A percentile compares a stretch with the other conserved stretches of the same genome.
These are phyloP conservation scores for Naematelia encephala DNA, from an alignment of 768 basidiomycete species.

Conservation along the genomic window DNA sequence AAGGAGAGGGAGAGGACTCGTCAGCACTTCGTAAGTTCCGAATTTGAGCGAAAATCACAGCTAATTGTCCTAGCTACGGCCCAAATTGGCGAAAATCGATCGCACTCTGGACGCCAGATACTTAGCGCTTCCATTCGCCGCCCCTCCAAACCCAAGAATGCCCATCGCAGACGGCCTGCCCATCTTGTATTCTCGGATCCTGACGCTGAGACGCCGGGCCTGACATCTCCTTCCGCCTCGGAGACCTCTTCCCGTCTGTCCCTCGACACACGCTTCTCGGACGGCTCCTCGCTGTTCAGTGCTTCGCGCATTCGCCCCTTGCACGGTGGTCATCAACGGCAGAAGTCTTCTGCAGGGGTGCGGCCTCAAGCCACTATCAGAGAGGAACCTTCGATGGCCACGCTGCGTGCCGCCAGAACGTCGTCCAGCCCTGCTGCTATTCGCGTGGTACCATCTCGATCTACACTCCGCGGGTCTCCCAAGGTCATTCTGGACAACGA, in stretches of 20 bases:
- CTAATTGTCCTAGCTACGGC: slow-evolving; percentile 4
- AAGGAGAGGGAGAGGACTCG: slow-evolving; percentile 28
- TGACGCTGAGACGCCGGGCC: slow-evolving; percentile 28
- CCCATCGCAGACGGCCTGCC: slow-evolving; percentile 24
- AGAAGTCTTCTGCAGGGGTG: slow-evolving; percentile 39
- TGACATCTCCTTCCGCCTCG: slow-evolving; percentile 38
- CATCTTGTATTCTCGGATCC: slow-evolving; percentile 18
- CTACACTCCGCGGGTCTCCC: not conserved
- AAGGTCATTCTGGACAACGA: not conserved
- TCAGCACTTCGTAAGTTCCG: slow-evolving; percentile 23
- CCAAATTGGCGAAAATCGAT: not conserved
- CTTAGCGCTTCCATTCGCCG: slow-evolving; percentile 23
- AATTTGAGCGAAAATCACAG: not conserved
- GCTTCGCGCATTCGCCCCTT: slow-evolving; percentile 13
- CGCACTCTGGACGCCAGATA: slow-evolving; percentile 18
- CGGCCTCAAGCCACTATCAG: slow-evolving; percentile 33
- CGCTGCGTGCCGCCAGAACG: slow-evolving; percentile 17
- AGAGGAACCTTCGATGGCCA: slow-evolving; percentile 35
- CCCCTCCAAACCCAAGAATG: slow-evolving; percentile 24
- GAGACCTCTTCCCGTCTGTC: slow-evolving; percentile 37
- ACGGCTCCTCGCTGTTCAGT: slow-evolving; percentile 14
- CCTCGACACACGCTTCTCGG: slow-evolving; percentile 30
- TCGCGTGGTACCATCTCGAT: not conserved
- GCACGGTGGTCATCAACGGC: slow-evolving; percentile 33
- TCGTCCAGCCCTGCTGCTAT: not conserved